Conservation (phyloP, 139 green algal genomes). For the Zygnema circumcarinatum region DNA sequence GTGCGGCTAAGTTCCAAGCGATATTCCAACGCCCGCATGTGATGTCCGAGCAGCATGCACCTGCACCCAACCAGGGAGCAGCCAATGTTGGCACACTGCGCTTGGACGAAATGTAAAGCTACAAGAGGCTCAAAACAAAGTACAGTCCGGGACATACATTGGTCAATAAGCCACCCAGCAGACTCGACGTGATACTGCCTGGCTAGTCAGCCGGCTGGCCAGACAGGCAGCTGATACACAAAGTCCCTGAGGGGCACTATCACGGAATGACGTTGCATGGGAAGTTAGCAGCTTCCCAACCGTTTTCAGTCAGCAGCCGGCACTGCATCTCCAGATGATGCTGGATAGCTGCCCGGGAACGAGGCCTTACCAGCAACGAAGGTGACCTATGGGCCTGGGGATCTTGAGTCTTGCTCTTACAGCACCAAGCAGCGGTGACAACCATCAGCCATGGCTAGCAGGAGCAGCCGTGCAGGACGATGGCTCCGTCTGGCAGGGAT, state of each 20-base stretch:
- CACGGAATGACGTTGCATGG: not conserved
- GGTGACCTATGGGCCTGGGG: not conserved
- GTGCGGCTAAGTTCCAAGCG: conserved; percentile 14
- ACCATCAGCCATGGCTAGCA: no score
- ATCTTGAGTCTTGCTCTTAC: no score
- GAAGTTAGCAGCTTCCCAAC: not conserved
- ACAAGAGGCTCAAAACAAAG: not conserved
- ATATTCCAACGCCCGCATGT: not conserved
- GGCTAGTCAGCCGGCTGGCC: not conserved
- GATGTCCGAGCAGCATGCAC: conserved; percentile 13
- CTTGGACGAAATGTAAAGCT: not conserved
- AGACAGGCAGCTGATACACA: not conserved
- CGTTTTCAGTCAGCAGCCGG: not conserved
- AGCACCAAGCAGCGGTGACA: no score
- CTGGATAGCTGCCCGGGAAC: not conserved
- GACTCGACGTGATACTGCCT: not conserved
- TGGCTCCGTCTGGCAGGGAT: no score
- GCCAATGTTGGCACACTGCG: not conserved
- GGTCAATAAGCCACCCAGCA: not conserved
- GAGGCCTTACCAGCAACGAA: not conserved
- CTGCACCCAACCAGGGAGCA: not conserved
- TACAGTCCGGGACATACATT: not conserved
- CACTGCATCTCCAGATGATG: not conserved
- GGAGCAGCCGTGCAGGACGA: no score
- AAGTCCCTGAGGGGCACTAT: not conserved